Conservation (phyloP, 1,284 basidiomycete species). For the Rhodotorula sp. region DNA sequence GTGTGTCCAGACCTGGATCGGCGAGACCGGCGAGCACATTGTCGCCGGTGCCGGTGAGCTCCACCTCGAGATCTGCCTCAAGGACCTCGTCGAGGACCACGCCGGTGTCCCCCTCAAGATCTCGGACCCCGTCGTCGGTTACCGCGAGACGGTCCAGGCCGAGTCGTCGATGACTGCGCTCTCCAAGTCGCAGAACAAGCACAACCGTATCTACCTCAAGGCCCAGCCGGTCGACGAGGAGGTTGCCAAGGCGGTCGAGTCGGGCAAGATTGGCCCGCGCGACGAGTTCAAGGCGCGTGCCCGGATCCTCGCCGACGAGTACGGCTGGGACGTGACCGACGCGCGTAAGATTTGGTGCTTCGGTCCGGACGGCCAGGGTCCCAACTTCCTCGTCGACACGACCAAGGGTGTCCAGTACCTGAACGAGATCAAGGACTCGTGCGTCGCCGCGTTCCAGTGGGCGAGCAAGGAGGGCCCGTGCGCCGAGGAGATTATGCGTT, state of each 20-base stretch:
- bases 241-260: slow-evolving; percentile 88
- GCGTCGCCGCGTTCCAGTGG: slow-evolving; percentile 99
- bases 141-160: slow-evolving; percentile 95
- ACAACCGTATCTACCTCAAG: slow-evolving; percentile 96
- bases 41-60: slow-evolving; percentile 99
- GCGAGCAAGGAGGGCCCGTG: slow-evolving; percentile 94
- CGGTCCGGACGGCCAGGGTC: slow-evolving; percentile 96
- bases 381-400: slow-evolving; percentile 95
- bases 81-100: slow-evolving; percentile 99
- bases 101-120: slow-evolving; percentile 99
- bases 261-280: slow-evolving; percentile 79
- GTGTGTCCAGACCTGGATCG: slow-evolving; percentile 95
- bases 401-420: slow-evolving; percentile 77
- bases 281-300: slow-evolving; percentile 98
- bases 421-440: slow-evolving; percentile 98
- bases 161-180: slow-evolving; percentile 95
- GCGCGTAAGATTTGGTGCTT: slow-evolving; percentile 99
- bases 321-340: slow-evolving; percentile 98
- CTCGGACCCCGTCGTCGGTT: slow-evolving; percentile 97
- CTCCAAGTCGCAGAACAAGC: slow-evolving; percentile 99
- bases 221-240: slow-evolving; percentile 92
- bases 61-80: slow-evolving; percentile 98
- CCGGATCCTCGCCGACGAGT: slow-evolving; percentile 92
- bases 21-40: slow-evolving; percentile 94
- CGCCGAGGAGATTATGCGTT: slow-evolving; percentile 98